Conservation (phyloP, 768 basidiomycete genomes). For the Collybia nuda region DNA sequence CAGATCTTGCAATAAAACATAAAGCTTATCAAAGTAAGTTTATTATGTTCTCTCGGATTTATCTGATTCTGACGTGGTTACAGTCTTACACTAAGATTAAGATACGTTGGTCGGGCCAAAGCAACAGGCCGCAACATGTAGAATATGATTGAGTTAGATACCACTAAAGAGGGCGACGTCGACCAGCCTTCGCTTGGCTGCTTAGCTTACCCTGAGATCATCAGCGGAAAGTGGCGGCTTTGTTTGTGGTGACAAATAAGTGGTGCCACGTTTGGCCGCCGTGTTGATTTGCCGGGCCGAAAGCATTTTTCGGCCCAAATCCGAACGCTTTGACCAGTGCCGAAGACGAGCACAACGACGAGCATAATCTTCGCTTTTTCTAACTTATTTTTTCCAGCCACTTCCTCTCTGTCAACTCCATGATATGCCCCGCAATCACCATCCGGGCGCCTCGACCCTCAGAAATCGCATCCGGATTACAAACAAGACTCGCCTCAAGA, state of each 20-base stretch:
- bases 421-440: slow-evolving; percentile 86
- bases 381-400: slow-evolving; percentile 37
- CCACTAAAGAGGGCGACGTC: too few species aligned
- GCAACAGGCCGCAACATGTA: neutral
- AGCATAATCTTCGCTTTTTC: slow-evolving; percentile 29
- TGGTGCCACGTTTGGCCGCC: slow-evolving; percentile 31
- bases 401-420: slow-evolving; percentile 50
- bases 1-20: neutral
- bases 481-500: slow-evolving; percentile 88
- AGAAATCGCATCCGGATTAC: slow-evolving; percentile 89
- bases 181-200: neutral
- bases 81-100: neutral
- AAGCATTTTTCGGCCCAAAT: slow-evolving; percentile 62
- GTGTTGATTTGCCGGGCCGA: slow-evolving; percentile 53
- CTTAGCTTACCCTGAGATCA: neutral
- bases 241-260: slow-evolving; percentile 35
- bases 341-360: slow-evolving; percentile 54
- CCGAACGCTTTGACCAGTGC: slow-evolving; percentile 57
- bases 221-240: neutral
- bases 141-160: too few species aligned
- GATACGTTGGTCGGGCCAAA: neutral
- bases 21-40: neutral
- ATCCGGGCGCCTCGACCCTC: slow-evolving; percentile 74
- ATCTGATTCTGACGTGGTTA: neutral
- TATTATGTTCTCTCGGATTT: neutral